A percentile compares a stretch with the other conserved stretches of the same genome.
These are phyloP conservation scores for Aspergillus sp. DNA, from an alignment of 2,329 filamentous ascomycete species.

Conservation along the genomic window DNA sequence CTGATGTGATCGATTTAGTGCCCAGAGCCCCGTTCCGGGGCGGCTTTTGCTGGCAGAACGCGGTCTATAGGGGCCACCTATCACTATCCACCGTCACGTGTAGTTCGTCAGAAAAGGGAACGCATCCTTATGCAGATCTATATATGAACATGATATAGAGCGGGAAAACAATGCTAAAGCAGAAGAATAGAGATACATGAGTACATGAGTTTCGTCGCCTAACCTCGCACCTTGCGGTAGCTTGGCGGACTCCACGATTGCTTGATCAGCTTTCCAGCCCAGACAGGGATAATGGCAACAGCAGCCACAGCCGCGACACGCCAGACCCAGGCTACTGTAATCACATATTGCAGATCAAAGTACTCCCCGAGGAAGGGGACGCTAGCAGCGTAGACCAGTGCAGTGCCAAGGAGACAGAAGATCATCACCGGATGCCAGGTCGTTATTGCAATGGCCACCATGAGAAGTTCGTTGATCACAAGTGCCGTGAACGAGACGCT, in stretches of 20 bases:
- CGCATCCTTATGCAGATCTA: constrained; percentile 12
- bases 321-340: constrained; percentile 85
- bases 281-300: constrained; percentile 83
- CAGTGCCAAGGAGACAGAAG: constrained; percentile 78
- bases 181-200: constrained; percentile 11
- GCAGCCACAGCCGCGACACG: constrained; percentile 78
- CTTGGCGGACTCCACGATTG: constrained; percentile 87
- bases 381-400: constrained; percentile 76
- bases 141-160: constrained; percentile 17
- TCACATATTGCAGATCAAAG: constrained; percentile 81
- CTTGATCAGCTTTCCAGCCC: constrained; percentile 81
- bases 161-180: constrained; percentile 1
- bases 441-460: constrained; percentile 95
- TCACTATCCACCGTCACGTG: constrained; percentile 7
- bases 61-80: constrained; percentile 11
- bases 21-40: not conserved
- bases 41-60: constrained; percentile 12
- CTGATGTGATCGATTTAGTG: constrained; percentile 2
- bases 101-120: not conserved
- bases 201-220: constrained; percentile 10
- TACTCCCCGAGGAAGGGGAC: constrained; percentile 88
- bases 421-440: constrained; percentile 98
- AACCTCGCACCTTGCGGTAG: constrained; percentile 79
- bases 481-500: constrained; percentile 90
- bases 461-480: constrained; percentile 90